Conservation (phyloP, 2,329 filamentous ascomycete species). For the Stagonosporopsis chrysanthemi region DNA sequence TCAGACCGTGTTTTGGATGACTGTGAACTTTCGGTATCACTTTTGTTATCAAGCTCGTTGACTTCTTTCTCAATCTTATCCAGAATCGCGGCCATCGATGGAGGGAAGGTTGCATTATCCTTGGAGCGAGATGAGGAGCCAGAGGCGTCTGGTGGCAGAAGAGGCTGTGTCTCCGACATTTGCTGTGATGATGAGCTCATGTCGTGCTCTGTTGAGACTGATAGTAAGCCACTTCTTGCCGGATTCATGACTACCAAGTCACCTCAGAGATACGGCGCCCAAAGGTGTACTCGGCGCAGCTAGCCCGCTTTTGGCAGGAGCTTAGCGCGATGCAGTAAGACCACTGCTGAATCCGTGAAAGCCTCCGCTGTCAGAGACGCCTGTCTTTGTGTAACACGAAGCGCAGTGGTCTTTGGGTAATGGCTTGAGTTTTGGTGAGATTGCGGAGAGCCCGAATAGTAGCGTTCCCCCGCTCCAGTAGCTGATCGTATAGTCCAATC, state of each 20-base stretch:
- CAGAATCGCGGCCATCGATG: constrained; percentile 15
- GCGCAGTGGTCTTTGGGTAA: neutral
- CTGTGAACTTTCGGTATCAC: neutral
- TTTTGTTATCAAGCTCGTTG: constrained; percentile 15
- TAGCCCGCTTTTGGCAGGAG: constrained; percentile 9
- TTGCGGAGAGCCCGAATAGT: neutral
- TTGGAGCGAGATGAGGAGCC: constrained; percentile 7
- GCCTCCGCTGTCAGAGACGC: constrained; percentile 11
- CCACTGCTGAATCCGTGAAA: constrained; percentile 13
- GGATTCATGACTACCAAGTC: neutral
- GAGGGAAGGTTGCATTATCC: constrained; percentile 10
- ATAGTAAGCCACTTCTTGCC: neutral
- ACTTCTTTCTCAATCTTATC: constrained; percentile 20
- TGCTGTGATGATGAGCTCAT: constrained; percentile 2
- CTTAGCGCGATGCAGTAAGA: constrained; percentile 14
- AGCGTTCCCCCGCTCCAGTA: neutral
- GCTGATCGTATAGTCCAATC: neutral
- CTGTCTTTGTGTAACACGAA: constrained; percentile 5
- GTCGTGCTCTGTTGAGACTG: neutral
- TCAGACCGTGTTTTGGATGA: neutral
- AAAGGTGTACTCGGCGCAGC: constrained; percentile 2
- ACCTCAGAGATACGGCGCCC: neutral
- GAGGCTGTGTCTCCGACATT: constrained; percentile 12
- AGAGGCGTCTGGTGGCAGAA: constrained; percentile 6
- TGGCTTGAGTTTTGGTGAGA: neutral